A percentile compares a stretch with the other conserved stretches of the same genome.
These are phyloP conservation scores for Metschnikowia hibisci DNA, from an alignment of 805 yeast species.

Conservation along the genomic window DNA sequence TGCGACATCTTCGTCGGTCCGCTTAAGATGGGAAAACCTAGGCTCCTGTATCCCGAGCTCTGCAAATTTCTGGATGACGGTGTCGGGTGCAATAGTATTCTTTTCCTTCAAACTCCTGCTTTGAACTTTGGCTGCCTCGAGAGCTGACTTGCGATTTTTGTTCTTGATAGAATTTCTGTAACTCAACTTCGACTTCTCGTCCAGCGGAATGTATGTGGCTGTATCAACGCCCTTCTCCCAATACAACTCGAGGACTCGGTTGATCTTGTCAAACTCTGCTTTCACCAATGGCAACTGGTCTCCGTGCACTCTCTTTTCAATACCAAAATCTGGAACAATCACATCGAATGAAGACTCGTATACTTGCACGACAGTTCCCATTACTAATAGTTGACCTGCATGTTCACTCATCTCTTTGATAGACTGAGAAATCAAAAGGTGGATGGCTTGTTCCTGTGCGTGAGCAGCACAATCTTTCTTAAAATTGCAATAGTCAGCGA, in stretches of 20 bases:
- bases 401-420: constrained; percentile 67
- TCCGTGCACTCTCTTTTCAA: constrained; percentile 94
- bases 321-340: constrained; percentile 86
- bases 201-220: constrained; percentile 88
- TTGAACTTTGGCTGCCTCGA: constrained; percentile 66
- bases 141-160: constrained; percentile 67
- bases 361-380: constrained; percentile 87
- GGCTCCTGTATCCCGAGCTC: constrained; percentile 52
- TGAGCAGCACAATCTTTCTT: constrained; percentile 89
- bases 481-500: constrained; percentile 91
- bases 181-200: constrained; percentile 73
- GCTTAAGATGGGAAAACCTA: constrained; percentile 20
- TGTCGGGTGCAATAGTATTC: constrained; percentile 32
- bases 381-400: constrained; percentile 78
- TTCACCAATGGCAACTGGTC: constrained; percentile 90
- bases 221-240: constrained; percentile 95
- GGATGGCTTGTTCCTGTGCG: constrained; percentile 95
- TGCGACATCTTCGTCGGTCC: constrained; percentile 20
- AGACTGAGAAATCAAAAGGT: constrained; percentile 76
- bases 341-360: constrained; percentile 96
- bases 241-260: constrained; percentile 69
- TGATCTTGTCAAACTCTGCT: constrained; percentile 80
- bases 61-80: constrained; percentile 46
- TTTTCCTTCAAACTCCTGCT: constrained; percentile 30
- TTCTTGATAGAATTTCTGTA: constrained; percentile 76